phyloP scores from a whole-genome alignment of 208 protist species.

The Leishmania turanica region DNA sequence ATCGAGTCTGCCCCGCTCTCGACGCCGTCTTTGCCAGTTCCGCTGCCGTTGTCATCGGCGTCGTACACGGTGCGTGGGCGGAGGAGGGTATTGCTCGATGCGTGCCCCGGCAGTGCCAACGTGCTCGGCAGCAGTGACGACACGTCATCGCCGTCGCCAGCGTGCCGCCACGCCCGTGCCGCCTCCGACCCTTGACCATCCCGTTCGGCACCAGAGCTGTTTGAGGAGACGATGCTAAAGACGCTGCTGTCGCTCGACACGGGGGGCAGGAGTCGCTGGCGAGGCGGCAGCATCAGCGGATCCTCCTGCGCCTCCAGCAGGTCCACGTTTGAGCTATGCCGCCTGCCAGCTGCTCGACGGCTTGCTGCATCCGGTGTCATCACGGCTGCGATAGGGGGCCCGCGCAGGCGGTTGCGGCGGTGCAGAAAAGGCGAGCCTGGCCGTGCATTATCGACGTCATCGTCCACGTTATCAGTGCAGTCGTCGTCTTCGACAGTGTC shows the following conservation, averaged over 20 bases:
- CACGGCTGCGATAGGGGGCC: conserved; percentile 12
- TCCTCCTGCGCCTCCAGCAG: neutral
- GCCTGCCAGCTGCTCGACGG: neutral
- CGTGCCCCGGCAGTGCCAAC: too few species aligned
- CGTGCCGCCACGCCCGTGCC: neutral
- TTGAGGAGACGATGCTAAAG: conserved; percentile 12
- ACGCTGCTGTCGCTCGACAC: conserved; percentile 15
- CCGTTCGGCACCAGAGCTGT: neutral
- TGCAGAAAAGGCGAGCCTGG: conserved; percentile 6
- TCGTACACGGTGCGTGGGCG: neutral
- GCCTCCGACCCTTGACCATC: neutral
- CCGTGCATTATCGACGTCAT: neutral
- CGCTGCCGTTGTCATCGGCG: neutral
- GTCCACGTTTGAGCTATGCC: neutral
- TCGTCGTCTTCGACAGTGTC: neutral
- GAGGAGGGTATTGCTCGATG: neutral
- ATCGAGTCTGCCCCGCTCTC: neutral
- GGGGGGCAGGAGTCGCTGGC: neutral
- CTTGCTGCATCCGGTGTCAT: conserved; percentile 8
- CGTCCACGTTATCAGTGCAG: neutral
- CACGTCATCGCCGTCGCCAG: neutral
- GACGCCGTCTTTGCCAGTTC: neutral
- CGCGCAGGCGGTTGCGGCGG: conserved; percentile 1
- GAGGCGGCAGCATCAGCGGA: neutral
- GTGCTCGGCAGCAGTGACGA: conserved; percentile 6